phyloP scores from a whole-genome alignment of 768 basidiomycete species.

The Leccinum incarnatum region DNA sequence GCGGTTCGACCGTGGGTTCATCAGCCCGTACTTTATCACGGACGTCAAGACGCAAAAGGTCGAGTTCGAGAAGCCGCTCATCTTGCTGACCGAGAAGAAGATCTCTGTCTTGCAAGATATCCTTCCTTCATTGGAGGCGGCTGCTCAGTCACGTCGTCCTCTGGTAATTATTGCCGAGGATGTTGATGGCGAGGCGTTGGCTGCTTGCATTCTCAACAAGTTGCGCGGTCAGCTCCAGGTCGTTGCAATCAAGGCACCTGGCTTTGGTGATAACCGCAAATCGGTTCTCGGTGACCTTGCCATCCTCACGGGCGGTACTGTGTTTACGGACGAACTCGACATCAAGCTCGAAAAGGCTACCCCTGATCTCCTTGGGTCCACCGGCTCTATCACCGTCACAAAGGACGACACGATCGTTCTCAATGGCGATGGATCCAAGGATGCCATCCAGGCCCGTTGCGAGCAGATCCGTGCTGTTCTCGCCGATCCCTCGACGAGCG shows the following conservation, averaged over 20 bases:
- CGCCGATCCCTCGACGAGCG: conserved; percentile 79
- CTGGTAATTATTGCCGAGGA: conserved; percentile 97
- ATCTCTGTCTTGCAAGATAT: conserved; percentile 94
- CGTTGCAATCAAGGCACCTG: conserved; percentile 92
- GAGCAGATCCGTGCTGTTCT: conserved; percentile 91
- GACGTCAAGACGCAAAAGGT: conserved; percentile 95
- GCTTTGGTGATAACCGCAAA: conserved; percentile 99
- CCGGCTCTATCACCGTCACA: conserved; percentile 89
- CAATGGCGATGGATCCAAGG: conserved; percentile 91
- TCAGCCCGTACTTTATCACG: conserved; percentile 97
- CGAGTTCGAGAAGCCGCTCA: conserved; percentile 95
- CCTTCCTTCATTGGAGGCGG: conserved; percentile 83
- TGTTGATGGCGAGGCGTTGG: conserved; percentile 95
- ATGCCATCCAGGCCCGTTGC: conserved; percentile 86
- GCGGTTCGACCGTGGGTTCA: conserved; percentile 98
- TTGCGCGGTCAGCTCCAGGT: conserved; percentile 96
- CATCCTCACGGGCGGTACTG: conserved; percentile 95
- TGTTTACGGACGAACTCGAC: conserved; percentile 95
- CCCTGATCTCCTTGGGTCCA: conserved; percentile 83
- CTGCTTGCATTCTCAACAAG: conserved; percentile 98
- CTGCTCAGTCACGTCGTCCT: conserved; percentile 81
- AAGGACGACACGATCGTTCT: conserved; percentile 98
- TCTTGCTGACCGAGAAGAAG: conserved; percentile 97
- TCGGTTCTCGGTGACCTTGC: conserved; percentile 95
- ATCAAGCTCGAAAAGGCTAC: conserved; percentile 95